Conservation (phyloP, 108 stramenopile genomes). For the Skeletonema grethae region DNA sequence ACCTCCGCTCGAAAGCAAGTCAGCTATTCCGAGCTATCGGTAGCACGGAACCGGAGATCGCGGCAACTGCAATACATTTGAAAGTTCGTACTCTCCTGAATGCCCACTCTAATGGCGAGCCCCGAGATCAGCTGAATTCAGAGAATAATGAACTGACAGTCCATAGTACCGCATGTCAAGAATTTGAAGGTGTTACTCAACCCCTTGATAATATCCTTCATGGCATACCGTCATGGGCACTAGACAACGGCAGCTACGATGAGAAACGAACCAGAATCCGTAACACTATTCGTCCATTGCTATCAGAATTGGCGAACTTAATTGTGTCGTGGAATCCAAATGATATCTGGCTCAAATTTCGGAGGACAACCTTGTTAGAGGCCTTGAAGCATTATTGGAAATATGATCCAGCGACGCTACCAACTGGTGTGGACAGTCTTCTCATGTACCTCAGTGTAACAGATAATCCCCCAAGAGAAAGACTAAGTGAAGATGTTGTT, state of each 20-base stretch:
- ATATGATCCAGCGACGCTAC: slow-evolving; percentile 78
- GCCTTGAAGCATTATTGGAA: slow-evolving; percentile 79
- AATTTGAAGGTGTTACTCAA: slow-evolving; percentile 74
- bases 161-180: slow-evolving; percentile 68
- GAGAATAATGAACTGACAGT: slow-evolving; percentile 67
- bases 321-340: slow-evolving; percentile 80
- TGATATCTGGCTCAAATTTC: slow-evolving; percentile 80
- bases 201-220: slow-evolving; percentile 81
- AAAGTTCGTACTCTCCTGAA: slow-evolving; percentile 52
- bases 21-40: slow-evolving; percentile 71
- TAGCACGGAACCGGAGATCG: slow-evolving; percentile 65
- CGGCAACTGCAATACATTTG: slow-evolving; percentile 51
- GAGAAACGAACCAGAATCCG: slow-evolving; percentile 48
- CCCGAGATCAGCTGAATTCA: slow-evolving; percentile 65
- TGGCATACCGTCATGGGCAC: slow-evolving; percentile 72
- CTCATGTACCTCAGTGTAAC: slow-evolving; percentile 68
- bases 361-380: slow-evolving; percentile 70
- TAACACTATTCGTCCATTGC: slow-evolving; percentile 48
- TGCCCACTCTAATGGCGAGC: slow-evolving; percentile 72
- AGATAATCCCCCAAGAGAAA: slow-evolving; percentile 32
- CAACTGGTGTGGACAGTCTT: slow-evolving; percentile 74
- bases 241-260: slow-evolving; percentile 50
- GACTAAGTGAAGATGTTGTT: slow-evolving; percentile 66
- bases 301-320: slow-evolving; percentile 64
- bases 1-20: slow-evolving; percentile 77